These are phyloP conservation scores for Pseudocercospora ulei DNA, from an alignment of 2,329 filamentous ascomycete species.

Conservation along the genomic window DNA sequence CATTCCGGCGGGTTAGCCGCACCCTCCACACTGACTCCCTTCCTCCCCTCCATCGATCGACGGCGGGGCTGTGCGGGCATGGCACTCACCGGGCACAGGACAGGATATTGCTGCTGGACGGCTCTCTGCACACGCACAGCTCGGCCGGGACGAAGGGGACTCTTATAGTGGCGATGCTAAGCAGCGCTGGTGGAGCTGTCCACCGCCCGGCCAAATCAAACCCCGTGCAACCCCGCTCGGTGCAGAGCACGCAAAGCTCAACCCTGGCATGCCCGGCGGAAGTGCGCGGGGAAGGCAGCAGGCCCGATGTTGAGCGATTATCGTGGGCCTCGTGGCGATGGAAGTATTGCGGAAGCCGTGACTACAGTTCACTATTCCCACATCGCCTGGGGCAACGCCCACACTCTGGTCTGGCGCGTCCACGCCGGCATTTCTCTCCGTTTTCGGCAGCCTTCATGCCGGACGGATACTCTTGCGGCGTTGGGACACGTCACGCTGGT, in stretches of 20 bases:
- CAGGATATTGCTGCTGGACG: too few species aligned
- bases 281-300: constrained; percentile 4
- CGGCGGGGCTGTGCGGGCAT: neutral
- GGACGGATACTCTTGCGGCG: constrained; percentile 6
- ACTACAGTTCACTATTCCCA: neutral
- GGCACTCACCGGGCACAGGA: neutral
- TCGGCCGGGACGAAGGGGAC: too few species aligned
- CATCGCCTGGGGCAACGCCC: neutral
- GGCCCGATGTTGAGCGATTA: constrained; percentile 4
- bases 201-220: neutral
- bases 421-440: constrained; percentile 2
- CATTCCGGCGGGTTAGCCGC: constrained; percentile 11
- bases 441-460: neutral
- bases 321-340: constrained; percentile 9
- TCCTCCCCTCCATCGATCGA: constrained; percentile 2
- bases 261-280: neutral
- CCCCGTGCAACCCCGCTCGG: constrained; percentile 5
- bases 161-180: constrained; percentile 9
- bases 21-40: constrained; percentile 14
- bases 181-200: constrained; percentile 7
- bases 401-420: neutral
- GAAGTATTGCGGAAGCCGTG: constrained; percentile 23
- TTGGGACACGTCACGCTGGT: constrained; percentile 7
- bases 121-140: too few species aligned
- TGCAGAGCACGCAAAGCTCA: neutral